Evolutionary conservation across 73 alveolate genomes (phyloP).

Genomic region (Paramecium biaurelia): DNA sequence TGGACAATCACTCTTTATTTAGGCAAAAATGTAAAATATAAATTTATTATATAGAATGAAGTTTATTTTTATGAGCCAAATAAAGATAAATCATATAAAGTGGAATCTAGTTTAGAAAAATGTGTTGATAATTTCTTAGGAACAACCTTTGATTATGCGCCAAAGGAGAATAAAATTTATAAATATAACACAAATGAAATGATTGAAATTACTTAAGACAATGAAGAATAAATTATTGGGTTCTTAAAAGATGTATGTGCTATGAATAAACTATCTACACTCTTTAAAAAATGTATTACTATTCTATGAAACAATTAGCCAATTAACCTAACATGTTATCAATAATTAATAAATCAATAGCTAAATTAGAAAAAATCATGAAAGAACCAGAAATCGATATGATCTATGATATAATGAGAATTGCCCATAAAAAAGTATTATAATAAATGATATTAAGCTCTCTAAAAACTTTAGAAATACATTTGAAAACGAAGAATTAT

Average conservation of each 20-base stretch:
- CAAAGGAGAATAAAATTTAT: background rate
- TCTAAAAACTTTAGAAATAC: conserved; percentile 23
- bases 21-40: conserved; percentile 28
- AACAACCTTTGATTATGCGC: conserved; percentile 49
- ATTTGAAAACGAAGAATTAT: conserved; percentile 26
- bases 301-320: background rate
- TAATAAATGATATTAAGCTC: background rate
- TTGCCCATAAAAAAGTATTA: conserved; percentile 25
- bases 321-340: background rate
- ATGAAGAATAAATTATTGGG: background rate
- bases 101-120: background rate
- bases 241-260: conserved; percentile 49
- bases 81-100: conserved; percentile 34
- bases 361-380: conserved; percentile 18
- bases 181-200: conserved; percentile 41
- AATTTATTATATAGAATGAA: conserved; percentile 2
- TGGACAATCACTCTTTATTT: conserved; percentile 43
- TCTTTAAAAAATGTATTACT: background rate
- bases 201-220: conserved; percentile 7
- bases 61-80: conserved; percentile 49
- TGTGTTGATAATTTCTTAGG: conserved; percentile 44
- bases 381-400: background rate
- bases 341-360: conserved; percentile 11
- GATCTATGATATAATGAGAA: conserved; percentile 50
- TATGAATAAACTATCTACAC: conserved; percentile 24